A percentile compares a stretch with the other conserved stretches of the same genome.
Conservation (phyloP, 768 basidiomycete genomes). For the Boletus rubroflammeus region DNA sequence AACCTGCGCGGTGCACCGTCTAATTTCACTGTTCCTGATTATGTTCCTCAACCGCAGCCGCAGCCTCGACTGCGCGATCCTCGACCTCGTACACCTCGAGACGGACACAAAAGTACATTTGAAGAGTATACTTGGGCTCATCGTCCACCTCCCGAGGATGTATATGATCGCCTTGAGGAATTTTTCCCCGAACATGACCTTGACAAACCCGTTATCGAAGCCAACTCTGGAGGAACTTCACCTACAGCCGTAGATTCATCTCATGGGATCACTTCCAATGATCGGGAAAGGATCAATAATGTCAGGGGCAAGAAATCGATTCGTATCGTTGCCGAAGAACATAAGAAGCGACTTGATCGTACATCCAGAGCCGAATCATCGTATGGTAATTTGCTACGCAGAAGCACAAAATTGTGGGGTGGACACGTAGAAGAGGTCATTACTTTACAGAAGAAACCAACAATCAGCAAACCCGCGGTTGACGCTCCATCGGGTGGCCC, state of each 20-base stretch:
- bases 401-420: slow-evolving; percentile 96
- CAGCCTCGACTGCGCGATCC: slow-evolving; percentile 15
- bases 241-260: slow-evolving; percentile 60
- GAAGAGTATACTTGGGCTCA: slow-evolving; percentile 81
- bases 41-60: slow-evolving; percentile 12
- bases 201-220: slow-evolving; percentile 93
- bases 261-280: slow-evolving; percentile 34
- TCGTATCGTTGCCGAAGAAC: slow-evolving; percentile 84
- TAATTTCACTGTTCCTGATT: slow-evolving; percentile 20
- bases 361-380: slow-evolving; percentile 57
- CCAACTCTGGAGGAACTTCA: slow-evolving; percentile 73
- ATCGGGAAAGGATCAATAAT: slow-evolving; percentile 39
- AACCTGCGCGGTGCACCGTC: slow-evolving; percentile 15
- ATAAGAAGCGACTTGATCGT: slow-evolving; percentile 73
- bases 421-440: slow-evolving; percentile 91
- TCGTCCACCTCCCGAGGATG: slow-evolving; percentile 87
- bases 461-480: slow-evolving; percentile 40
- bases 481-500: slow-evolving; percentile 64
- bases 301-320: slow-evolving; percentile 85
- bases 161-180: slow-evolving; percentile 87
- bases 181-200: slow-evolving; percentile 97
- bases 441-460: slow-evolving; percentile 58
- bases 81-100: slow-evolving; percentile 27
- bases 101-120: slow-evolving; percentile 46
- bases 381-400: slow-evolving; percentile 54